These are phyloP conservation scores for Hypoxylon fuscum DNA, from an alignment of 495 filamentous ascomycete species.

Conservation along the genomic window DNA sequence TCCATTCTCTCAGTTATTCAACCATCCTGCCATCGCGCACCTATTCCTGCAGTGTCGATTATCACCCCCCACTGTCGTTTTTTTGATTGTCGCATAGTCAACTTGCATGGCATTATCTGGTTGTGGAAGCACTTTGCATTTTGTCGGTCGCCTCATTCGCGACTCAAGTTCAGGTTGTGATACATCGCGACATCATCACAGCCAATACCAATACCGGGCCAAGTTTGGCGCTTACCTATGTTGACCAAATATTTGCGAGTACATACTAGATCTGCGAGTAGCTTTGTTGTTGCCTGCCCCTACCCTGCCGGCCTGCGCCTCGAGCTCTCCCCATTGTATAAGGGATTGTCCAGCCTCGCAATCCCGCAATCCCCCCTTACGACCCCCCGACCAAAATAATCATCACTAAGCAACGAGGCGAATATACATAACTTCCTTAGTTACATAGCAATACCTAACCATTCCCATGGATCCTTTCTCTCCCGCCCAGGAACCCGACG, in stretches of 20 bases:
- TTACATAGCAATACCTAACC: background rate
- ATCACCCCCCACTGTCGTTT: background rate
- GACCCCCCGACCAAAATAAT: slow-evolving; percentile 11
- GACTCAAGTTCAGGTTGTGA: slow-evolving; percentile 20
- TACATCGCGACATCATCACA: slow-evolving; percentile 24
- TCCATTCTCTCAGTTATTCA: too few species aligned
- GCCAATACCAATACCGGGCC: slow-evolving; percentile 19
- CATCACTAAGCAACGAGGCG: slow-evolving; percentile 22
- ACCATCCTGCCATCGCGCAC: too few species aligned
- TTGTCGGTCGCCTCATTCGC: slow-evolving; percentile 19
- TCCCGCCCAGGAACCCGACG: slow-evolving; percentile 58
- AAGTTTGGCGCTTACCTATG: slow-evolving; percentile 30
- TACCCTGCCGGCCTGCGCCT: slow-evolving; percentile 42
- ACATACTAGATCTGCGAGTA: slow-evolving; percentile 2
- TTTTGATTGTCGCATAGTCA: background rate
- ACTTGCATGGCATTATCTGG: slow-evolving; percentile 14
- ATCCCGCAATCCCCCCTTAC: too few species aligned
- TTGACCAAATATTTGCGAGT: too few species aligned
- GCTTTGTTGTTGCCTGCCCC: slow-evolving; percentile 16
- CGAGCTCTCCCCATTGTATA: slow-evolving; percentile 2
- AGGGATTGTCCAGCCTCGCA: slow-evolving; percentile 8
- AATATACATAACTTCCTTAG: too few species aligned
- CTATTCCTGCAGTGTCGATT: background rate
- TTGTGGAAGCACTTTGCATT: background rate
- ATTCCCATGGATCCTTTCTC: slow-evolving; percentile 48